phyloP scores from a whole-genome alignment of 495 filamentous ascomycete genomes.

The Penicillium robsamsonii region DNA sequence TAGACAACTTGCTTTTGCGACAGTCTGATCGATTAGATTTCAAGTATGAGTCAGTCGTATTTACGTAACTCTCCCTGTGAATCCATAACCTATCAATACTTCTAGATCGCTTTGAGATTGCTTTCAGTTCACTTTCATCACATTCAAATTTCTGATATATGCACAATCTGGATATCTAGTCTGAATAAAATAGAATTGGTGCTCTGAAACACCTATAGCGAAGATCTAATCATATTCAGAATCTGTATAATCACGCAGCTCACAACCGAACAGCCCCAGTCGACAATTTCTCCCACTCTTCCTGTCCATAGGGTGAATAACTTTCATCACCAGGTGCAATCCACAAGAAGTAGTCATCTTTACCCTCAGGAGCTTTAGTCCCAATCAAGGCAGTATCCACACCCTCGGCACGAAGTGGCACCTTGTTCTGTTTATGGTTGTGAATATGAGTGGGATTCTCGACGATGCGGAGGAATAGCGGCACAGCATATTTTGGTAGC shows the following conservation, averaged over 20 bases:
- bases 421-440: slow-evolving; percentile 85
- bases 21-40: not conserved
- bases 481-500: slow-evolving; percentile 74
- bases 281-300: slow-evolving; percentile 57
- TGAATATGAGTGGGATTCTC: slow-evolving; percentile 61
- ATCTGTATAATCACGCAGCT: not conserved
- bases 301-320: slow-evolving; percentile 57
- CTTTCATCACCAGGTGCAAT: slow-evolving; percentile 48
- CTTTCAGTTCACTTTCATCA: too few relatives aligned
- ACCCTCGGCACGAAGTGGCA: slow-evolving; percentile 67
- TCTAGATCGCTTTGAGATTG: not conserved
- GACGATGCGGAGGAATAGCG: slow-evolving; percentile 68
- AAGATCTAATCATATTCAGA: too few relatives aligned
- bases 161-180: too few relatives aligned
- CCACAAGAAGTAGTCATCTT: slow-evolving; percentile 55
- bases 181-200: too few relatives aligned
- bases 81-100: not conserved
- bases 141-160: too few relatives aligned
- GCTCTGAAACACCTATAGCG: too few relatives aligned
- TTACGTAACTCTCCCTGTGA: not conserved
- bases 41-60: not conserved
- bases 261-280: slow-evolving; percentile 51
- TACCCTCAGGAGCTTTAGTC: slow-evolving; percentile 48
- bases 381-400: slow-evolving; percentile 56
- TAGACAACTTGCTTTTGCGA: not conserved